phyloP scores from a whole-genome alignment of 768 basidiomycete species.

The Auricularia heimuer region DNA sequence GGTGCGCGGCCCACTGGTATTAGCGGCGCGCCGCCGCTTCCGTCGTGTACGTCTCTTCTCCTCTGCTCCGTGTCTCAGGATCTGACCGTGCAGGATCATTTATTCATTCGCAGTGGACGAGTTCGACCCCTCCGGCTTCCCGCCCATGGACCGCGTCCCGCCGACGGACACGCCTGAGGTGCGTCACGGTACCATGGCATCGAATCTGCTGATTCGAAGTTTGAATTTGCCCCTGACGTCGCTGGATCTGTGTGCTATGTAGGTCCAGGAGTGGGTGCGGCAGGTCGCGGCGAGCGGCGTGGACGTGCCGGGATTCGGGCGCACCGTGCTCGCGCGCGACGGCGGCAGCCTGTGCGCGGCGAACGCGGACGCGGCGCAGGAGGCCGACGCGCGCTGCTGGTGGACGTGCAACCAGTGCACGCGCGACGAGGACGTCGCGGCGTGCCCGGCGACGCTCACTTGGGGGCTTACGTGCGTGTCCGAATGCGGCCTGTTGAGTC shows the following conservation, averaged over 20 bases:
- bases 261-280: background rate
- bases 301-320: conserved; percentile 42
- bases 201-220: too few species aligned
- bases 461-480: conserved; percentile 40
- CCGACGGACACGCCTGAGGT: conserved; percentile 50
- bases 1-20: background rate
- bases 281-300: conserved; percentile 38
- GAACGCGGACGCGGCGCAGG: conserved; percentile 41
- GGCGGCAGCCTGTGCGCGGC: conserved; percentile 39
- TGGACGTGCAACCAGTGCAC: conserved; percentile 75
- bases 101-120: background rate
- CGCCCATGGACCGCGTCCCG: conserved; percentile 49
- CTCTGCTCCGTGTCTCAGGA: background rate
- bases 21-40: background rate
- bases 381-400: conserved; percentile 55
- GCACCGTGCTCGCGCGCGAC: conserved; percentile 23
- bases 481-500: background rate
- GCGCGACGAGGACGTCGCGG: conserved; percentile 53
- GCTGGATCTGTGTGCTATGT: background rate
- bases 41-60: background rate
- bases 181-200: background rate
- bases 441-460: conserved; percentile 56
- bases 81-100: background rate
- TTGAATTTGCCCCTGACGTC: too few species aligned
- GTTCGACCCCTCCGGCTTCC: conserved; percentile 36